Conservation (phyloP, 306 rosid genomes). For the Boehmeria nivea region DNA sequence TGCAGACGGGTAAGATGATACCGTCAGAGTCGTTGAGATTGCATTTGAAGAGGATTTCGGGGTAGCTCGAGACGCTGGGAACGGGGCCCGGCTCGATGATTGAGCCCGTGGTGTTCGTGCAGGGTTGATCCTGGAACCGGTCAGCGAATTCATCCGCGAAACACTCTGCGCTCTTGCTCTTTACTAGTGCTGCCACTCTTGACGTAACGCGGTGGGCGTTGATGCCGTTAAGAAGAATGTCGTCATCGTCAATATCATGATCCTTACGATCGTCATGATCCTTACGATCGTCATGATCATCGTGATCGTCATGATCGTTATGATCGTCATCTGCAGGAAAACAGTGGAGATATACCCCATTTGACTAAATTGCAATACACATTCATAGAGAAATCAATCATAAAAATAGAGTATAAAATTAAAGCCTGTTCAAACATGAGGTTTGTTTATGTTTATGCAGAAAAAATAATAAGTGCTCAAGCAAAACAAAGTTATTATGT, state of each 20-base stretch:
- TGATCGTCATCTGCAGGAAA: conserved; percentile 28
- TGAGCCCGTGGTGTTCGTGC: conserved; percentile 86
- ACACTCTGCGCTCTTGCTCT: conserved; percentile 61
- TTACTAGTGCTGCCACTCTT: conserved; percentile 47
- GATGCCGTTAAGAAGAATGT: conserved; percentile 61
- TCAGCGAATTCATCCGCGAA: conserved; percentile 72
- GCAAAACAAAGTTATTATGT: conserved; percentile 13
- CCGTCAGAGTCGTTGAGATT: conserved; percentile 69
- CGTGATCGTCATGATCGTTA: background rate
- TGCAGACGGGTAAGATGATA: conserved; percentile 61
- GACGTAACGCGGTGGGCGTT: conserved; percentile 49
- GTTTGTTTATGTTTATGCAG: conserved; percentile 18
- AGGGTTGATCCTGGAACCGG: conserved; percentile 69
- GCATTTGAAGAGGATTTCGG: conserved; percentile 57
- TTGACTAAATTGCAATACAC: conserved; percentile 1
- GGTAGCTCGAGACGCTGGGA: conserved; percentile 57
- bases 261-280: background rate
- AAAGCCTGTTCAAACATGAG: background rate
- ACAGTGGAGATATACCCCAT: conserved; percentile 1
- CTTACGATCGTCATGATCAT: background rate
- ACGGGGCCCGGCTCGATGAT: conserved; percentile 75
- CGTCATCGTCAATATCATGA: conserved; percentile 35
- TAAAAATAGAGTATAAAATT: background rate
- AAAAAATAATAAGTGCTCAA: conserved; percentile 18
- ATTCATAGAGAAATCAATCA: background rate